Percentiles rank a stretch among this genome's conserved stretches.
Conservation (phyloP, 2,329 filamentous ascomycete genomes). For the Berkeleyomyces rouxiae region DNA sequence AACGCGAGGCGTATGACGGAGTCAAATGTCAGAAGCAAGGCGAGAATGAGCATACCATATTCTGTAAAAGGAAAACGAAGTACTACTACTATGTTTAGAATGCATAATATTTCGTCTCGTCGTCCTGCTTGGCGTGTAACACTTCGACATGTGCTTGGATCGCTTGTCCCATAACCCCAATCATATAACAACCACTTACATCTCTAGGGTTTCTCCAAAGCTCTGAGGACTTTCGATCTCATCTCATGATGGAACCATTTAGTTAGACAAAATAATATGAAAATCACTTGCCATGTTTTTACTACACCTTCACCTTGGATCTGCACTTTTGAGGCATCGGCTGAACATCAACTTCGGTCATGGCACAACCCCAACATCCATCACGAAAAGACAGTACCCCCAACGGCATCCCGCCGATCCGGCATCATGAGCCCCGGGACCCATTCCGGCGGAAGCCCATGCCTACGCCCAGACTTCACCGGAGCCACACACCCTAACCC, state of each 20-base stretch:
- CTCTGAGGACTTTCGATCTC: not conserved
- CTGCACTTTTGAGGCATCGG: not conserved
- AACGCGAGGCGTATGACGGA: not conserved
- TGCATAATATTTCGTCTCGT: not conserved
- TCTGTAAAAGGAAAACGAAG: not conserved
- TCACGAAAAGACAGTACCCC: not conserved
- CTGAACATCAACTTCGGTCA: not conserved
- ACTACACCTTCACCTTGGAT: not conserved
- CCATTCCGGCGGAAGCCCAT: slow-evolving; percentile 11
- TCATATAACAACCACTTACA: not conserved
- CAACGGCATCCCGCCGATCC: not conserved
- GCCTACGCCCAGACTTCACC: not conserved
- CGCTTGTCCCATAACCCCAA: not conserved
- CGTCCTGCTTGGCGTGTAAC: not conserved
- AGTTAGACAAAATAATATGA: not conserved
- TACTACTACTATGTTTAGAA: not conserved
- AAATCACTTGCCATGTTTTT: not conserved
- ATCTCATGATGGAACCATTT: not conserved
- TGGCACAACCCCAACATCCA: not conserved
- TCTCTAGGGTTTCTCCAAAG: not conserved
- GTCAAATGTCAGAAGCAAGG: not conserved
- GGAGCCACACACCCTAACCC: not conserved
- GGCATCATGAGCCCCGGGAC: slow-evolving; percentile 1
- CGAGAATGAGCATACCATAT: not conserved
- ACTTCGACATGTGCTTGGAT: not conserved